Percentiles rank a stretch among this genome's conserved stretches.
Conservation (phyloP, 805 yeast genomes). For the Candida ponderosae region DNA sequence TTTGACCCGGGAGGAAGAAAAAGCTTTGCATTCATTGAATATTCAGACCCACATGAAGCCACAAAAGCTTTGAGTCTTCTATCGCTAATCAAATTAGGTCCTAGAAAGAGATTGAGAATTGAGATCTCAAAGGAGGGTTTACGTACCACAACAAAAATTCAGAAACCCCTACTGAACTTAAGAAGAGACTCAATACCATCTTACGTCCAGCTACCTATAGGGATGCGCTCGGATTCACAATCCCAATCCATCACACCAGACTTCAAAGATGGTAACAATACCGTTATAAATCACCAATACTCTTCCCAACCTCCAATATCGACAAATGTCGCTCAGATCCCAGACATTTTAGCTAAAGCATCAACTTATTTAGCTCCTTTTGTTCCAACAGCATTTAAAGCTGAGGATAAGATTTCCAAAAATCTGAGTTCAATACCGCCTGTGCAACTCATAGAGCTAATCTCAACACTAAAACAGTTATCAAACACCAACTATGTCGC, state of each 20-base stretch:
- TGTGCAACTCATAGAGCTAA: conserved; percentile 57
- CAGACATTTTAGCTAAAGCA: conserved; percentile 45
- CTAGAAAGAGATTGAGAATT: conserved; percentile 39
- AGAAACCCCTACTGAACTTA: conserved; percentile 36
- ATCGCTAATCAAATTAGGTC: conserved; percentile 34
- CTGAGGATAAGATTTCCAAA: conserved; percentile 51
- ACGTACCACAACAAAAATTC: conserved; percentile 23
- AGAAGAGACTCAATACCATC: conserved; percentile 42
- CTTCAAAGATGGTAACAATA: too few relatives aligned
- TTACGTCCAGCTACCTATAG: conserved; percentile 50
- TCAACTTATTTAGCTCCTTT: conserved; percentile 47
- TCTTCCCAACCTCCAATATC: conserved; percentile 5
- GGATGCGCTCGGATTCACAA: conserved; percentile 21
- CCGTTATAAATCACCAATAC: too few relatives aligned
- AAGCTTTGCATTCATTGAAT: conserved; percentile 64
- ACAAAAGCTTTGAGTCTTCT: conserved; percentile 37
- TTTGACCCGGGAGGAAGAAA: conserved; percentile 39
- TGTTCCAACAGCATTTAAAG: conserved; percentile 34
- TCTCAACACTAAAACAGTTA: conserved; percentile 56
- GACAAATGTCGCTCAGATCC: conserved; percentile 27
- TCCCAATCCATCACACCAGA: too few relatives aligned
- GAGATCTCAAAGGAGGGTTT: conserved; percentile 58
- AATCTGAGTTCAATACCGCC: conserved; percentile 64
- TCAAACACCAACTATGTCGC: conserved; percentile 24
- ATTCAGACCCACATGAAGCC: conserved; percentile 43